A percentile compares a stretch with the other conserved stretches of the same genome.
Evolutionary conservation across 345 rosid species (phyloP).

Genomic region (Dipteronia sinensis): DNA sequence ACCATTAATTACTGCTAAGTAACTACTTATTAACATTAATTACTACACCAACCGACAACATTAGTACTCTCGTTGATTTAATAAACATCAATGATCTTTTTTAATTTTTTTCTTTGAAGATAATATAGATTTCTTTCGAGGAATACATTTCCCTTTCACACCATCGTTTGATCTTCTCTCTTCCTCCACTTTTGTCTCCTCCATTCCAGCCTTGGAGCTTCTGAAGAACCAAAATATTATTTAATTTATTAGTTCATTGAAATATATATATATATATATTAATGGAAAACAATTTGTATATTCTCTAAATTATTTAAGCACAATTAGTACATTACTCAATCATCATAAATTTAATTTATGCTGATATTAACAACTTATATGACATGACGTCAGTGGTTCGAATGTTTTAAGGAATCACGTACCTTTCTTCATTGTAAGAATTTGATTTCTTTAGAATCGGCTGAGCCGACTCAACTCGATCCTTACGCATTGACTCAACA

Average conservation of each 20-base stretch:
- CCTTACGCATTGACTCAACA: conserved; percentile 57
- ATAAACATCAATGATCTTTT: conserved; percentile 23
- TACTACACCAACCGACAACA: not conserved
- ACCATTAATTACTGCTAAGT: not conserved
- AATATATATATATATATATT: too few relatives aligned
- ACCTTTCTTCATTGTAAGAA: conserved; percentile 80
- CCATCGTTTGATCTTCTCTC: conserved; percentile 24
- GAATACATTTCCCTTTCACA: conserved; percentile 66
- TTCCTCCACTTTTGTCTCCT: conserved; percentile 18
- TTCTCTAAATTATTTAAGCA: too few relatives aligned
- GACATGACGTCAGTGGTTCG: too few relatives aligned
- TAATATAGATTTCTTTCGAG: conserved; percentile 50
- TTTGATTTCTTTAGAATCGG: conserved; percentile 68
- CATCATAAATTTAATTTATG: too few relatives aligned
- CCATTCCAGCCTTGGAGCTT: conserved; percentile 28
- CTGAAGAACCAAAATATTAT: conserved; percentile 24
- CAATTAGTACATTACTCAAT: too few relatives aligned
- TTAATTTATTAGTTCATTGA: not conserved
- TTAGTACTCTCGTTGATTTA: too few relatives aligned
- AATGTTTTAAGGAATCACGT: not conserved
- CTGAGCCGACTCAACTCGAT: conserved; percentile 38
- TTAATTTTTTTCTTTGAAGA: conserved; percentile 46
- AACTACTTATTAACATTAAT: not conserved
- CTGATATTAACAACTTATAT: too few relatives aligned
- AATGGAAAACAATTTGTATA: too few relatives aligned